phyloP scores from a whole-genome alignment of 2,329 filamentous ascomycete species.

The Fusarium palustre region DNA sequence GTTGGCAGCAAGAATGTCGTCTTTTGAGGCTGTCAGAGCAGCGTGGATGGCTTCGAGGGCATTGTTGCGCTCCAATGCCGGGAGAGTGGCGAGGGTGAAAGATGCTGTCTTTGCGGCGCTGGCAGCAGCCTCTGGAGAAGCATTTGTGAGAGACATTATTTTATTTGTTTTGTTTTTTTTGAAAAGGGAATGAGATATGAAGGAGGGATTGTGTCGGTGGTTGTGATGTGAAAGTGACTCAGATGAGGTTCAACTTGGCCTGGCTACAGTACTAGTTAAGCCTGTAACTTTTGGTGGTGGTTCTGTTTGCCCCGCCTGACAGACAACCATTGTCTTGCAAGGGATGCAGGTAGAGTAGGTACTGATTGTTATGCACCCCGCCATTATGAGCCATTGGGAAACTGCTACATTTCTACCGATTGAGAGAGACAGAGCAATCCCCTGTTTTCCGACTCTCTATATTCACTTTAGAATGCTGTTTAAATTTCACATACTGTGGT shows the following conservation, averaged over 20 bases:
- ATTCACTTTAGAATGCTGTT: not conserved
- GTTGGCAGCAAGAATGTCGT: conserved; percentile 88
- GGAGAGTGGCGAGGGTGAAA: conserved; percentile 82
- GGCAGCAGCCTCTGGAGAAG: conserved; percentile 81
- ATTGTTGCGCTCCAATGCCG: conserved; percentile 80
- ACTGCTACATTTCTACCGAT: not conserved
- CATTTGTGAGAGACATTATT: conserved; percentile 89
- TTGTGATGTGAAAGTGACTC: conserved; percentile 29
- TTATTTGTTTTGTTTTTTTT: not conserved
- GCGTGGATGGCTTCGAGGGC: conserved; percentile 86
- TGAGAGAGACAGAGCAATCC: not conserved
- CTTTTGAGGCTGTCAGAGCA: conserved; percentile 76
- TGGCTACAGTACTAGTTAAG: not conserved
- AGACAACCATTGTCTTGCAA: conserved; percentile 1
- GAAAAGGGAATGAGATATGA: conserved; percentile 6
- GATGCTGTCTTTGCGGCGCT: conserved; percentile 83
- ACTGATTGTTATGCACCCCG: conserved; percentile 38
- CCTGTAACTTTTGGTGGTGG: not conserved
- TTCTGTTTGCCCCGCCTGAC: conserved; percentile 32
- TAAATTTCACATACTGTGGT: not conserved
- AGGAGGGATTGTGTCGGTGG: not conserved
- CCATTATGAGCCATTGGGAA: conserved; percentile 30
- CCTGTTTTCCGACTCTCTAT: not conserved
- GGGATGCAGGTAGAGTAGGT: not conserved
- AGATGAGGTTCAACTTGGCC: conserved; percentile 12